Percentiles rank a stretch among this genome's conserved stretches.
phyloP scores from a whole-genome alignment of 2,329 filamentous ascomycete species.

The Cordyceps farinosa region DNA sequence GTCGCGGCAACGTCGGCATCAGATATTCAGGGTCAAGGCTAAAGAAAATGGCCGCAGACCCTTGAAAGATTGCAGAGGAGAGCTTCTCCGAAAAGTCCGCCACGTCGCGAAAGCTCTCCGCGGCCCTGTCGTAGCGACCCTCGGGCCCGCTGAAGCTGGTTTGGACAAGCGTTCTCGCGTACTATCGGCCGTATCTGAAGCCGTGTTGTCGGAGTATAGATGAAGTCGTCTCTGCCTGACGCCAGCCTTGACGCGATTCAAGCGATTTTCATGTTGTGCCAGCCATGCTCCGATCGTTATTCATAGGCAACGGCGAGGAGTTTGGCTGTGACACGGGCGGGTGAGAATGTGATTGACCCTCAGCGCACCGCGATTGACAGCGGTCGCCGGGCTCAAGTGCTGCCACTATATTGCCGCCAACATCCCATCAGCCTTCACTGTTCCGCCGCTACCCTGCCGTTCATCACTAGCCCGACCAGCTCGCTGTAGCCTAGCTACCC shows the following conservation, averaged over 20 bases:
- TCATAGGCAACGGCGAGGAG: too few relatives aligned
- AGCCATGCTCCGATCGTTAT: too few relatives aligned
- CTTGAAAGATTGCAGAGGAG: not conserved
- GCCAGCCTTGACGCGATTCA: too few relatives aligned
- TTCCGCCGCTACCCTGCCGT: too few relatives aligned
- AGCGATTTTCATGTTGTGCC: too few relatives aligned
- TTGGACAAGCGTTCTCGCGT: not conserved
- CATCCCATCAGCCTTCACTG: constrained; percentile 50
- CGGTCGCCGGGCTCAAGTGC: too few relatives aligned
- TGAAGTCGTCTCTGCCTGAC: too few relatives aligned
- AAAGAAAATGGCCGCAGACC: not conserved
- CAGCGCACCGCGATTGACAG: too few relatives aligned
- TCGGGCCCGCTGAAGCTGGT: constrained; percentile 4
- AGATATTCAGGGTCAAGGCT: constrained; percentile 12
- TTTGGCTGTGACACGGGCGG: too few relatives aligned
- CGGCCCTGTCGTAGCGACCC: not conserved
- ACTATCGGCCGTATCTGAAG: too few relatives aligned
- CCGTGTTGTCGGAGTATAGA: too few relatives aligned
- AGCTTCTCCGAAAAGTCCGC: not conserved
- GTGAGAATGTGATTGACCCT: too few relatives aligned
- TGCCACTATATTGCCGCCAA: constrained; percentile 83
- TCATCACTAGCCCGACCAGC: constrained; percentile 67
- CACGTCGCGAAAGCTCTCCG: not conserved
- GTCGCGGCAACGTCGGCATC: constrained; percentile 1
- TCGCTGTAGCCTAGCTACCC: constrained; percentile 78